Conservation (phyloP, 148 eudicot species). For the Amaranthus cruentus region DNA sequence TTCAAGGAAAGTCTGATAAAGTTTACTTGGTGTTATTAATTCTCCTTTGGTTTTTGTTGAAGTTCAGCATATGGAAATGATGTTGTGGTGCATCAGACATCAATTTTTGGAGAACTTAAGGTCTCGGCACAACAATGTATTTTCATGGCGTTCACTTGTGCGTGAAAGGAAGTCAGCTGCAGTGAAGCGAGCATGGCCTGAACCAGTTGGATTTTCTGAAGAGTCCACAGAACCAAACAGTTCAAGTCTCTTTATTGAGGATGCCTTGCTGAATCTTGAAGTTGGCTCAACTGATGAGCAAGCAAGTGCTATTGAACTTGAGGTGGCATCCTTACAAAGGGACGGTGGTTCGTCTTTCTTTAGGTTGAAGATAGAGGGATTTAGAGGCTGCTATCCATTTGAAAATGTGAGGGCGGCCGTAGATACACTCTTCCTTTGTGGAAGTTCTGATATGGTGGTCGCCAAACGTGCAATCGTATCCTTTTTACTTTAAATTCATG, state of each 20-base stretch:
- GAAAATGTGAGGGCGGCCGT: conserved; percentile 75
- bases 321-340: conserved; percentile 61
- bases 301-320: conserved; percentile 42
- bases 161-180: conserved; percentile 81
- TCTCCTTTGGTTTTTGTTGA: conserved; percentile 10
- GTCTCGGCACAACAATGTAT: conserved; percentile 42
- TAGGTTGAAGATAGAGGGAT: conserved; percentile 58
- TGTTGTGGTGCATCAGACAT: conserved; percentile 86
- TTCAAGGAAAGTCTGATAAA: background rate
- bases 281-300: conserved; percentile 45
- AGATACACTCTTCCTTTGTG: conserved; percentile 76
- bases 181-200: conserved; percentile 78
- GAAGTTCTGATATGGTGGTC: conserved; percentile 79
- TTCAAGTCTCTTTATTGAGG: conserved; percentile 81
- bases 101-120: conserved; percentile 62
- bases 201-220: conserved; percentile 34
- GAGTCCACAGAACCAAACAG: conserved; percentile 33
- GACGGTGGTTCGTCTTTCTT: conserved; percentile 54
- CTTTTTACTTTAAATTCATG: conserved; percentile 28
- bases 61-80: conserved; percentile 87
- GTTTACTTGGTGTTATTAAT: background rate
- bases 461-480: conserved; percentile 98
- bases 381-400: conserved; percentile 81
- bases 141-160: conserved; percentile 58
- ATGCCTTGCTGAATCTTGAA: conserved; percentile 85